phyloP scores from a whole-genome alignment of 2,329 filamentous ascomycete species.

The Nigrospora oryzae region DNA sequence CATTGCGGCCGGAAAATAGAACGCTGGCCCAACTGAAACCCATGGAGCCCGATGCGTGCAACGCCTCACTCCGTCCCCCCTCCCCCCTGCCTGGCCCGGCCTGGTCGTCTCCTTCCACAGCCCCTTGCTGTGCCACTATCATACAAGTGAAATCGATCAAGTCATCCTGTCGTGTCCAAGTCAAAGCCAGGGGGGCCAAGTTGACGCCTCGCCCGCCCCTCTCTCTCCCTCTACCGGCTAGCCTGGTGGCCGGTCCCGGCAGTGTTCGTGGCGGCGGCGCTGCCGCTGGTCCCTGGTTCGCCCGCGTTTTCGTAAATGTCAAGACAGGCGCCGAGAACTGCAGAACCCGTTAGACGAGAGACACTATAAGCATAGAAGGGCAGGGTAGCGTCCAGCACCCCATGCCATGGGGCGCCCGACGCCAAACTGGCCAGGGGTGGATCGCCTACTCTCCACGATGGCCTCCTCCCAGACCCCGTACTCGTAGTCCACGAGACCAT shows the following conservation, averaged over 20 bases:
- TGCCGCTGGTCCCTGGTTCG: slow-evolving; percentile 21
- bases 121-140: background rate
- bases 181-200: background rate
- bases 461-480: slow-evolving; percentile 95
- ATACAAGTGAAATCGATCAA: slow-evolving; percentile 2
- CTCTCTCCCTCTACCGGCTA: slow-evolving; percentile 6
- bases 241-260: slow-evolving; percentile 10
- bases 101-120: no score
- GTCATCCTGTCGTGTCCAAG: background rate
- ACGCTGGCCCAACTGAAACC: background rate
- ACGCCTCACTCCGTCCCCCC: background rate
- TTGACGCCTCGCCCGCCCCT: background rate
- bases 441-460: slow-evolving; percentile 68
- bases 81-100: no score
- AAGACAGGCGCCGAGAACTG: slow-evolving; percentile 27
- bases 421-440: background rate
- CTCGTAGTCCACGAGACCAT: slow-evolving; percentile 95
- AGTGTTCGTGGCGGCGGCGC: slow-evolving; percentile 12
- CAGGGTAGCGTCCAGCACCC: background rate
- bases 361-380: background rate
- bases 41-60: background rate
- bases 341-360: slow-evolving; percentile 4
- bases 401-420: no score
- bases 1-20: background rate
- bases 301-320: slow-evolving; percentile 35